phyloP scores from a whole-genome alignment of 805 yeast species.

The Metschnikowia matae region DNA sequence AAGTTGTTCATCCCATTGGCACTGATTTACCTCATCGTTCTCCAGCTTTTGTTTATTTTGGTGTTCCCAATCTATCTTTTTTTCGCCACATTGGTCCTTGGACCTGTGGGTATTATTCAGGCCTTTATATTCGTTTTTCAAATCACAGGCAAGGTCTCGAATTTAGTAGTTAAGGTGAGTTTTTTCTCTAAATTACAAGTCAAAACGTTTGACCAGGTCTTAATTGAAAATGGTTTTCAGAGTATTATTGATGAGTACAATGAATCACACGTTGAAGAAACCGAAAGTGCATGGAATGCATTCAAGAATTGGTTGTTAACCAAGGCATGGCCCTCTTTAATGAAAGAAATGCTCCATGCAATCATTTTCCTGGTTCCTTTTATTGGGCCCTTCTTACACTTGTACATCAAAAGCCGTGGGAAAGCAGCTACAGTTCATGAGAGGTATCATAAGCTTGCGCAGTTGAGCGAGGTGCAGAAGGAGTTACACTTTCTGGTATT shows the following conservation, averaged over 20 bases:
- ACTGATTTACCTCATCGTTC: slow-evolving; percentile 34
- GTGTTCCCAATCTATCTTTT: slow-evolving; percentile 46
- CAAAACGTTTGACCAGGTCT: slow-evolving; percentile 45
- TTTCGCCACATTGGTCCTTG: slow-evolving; percentile 39
- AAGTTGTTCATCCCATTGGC: slow-evolving; percentile 45
- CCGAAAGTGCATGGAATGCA: neutral
- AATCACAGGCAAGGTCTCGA: slow-evolving; percentile 39
- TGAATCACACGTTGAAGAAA: neutral
- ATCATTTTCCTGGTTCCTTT: slow-evolving; percentile 50
- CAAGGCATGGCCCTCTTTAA: slow-evolving; percentile 22
- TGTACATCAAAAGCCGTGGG: slow-evolving; percentile 50
- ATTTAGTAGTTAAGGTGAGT: slow-evolving; percentile 37
- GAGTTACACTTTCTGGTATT: slow-evolving; percentile 32
- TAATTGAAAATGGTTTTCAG: slow-evolving; percentile 43
- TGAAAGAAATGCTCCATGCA: slow-evolving; percentile 33
- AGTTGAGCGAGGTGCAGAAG: slow-evolving; percentile 41
- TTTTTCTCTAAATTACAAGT: slow-evolving; percentile 48
- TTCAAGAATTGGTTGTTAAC: slow-evolving; percentile 4
- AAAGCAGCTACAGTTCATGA: slow-evolving; percentile 50
- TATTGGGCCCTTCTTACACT: slow-evolving; percentile 52
- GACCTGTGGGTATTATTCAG: slow-evolving; percentile 48
- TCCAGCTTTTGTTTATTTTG: slow-evolving; percentile 30
- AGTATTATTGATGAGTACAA: slow-evolving; percentile 33
- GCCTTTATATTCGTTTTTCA: slow-evolving; percentile 45
- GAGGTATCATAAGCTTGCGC: slow-evolving; percentile 56